Base-by-base conservation (phyloP, 1,284 basidiomycete genomes). In the Fomitopsis betulina region DNA sequence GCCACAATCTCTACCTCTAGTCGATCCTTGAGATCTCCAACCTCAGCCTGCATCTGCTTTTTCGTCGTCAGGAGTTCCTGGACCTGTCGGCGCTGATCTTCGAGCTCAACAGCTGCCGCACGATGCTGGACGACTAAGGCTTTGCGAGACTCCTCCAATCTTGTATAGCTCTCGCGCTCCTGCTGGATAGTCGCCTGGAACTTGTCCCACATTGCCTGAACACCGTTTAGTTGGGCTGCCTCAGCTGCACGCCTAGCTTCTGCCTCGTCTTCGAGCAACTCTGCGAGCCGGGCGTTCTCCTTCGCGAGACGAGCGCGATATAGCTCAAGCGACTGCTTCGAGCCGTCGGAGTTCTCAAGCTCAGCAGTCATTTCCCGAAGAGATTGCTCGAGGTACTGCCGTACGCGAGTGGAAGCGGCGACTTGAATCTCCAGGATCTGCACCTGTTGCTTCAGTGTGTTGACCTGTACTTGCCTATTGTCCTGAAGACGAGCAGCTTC, bases 71-170 rank as follows among this genome's bases (percentile, higher is more conserved):
- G 70, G 10, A 84, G 70, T 58, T 89, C 87, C 45, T 84, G 79
- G 49, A 85, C 73, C 67, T 87, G 86, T 54, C 76, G 77, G 30
- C 82, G 81, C 54, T 84, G 80, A 5, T 80, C 76, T 59, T 91
- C 87, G 10, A 89, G 70, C 62, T 91, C 89, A 7, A 76, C 76
- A 59, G 86, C 84, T 30, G 81, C 73, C 7, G 81, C 79, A n/a
- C 84, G 79, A 67, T 90, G 86, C 67, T 89, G 87, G 17, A 85
- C 79, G 39, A 87, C 88, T 65, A 91, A 67, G 54, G 87, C 85
- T 65, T 85, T 87, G 42, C 84, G 78, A n/a, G 86, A 87, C 63
- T 88, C 87, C 63, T 90, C 88, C 12, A 89, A 69, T 38, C 85
- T 79, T 42, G 76, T 65, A 63, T 86, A 87, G 60, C 79, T 86